Evolutionary conservation across 805 yeast species (phyloP).

Genomic region (Zygotorulaspora chibaensis): DNA sequence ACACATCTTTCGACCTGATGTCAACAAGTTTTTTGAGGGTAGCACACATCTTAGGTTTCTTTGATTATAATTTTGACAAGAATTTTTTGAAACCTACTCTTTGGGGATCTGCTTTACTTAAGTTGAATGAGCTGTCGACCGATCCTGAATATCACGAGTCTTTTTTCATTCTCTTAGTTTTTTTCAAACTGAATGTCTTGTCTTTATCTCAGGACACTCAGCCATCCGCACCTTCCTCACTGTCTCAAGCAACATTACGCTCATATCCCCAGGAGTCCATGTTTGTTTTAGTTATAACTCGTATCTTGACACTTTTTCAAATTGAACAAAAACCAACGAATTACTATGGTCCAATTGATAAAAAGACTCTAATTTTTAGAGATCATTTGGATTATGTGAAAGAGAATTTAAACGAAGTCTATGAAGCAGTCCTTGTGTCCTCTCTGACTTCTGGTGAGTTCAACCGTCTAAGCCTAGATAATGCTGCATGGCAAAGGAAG

Average conservation of each 20-base stretch:
- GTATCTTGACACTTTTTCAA: conserved; percentile 46
- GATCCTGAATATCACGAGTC: conserved; percentile 36
- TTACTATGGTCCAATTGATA: conserved; percentile 68
- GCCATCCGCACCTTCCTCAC: conserved; percentile 29
- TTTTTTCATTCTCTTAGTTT: conserved; percentile 45
- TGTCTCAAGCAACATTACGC: conserved; percentile 38
- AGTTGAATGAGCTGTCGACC: conserved; percentile 32
- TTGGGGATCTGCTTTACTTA: conserved; percentile 49
- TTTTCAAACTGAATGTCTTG: conserved; percentile 43
- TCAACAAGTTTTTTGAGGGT: conserved; percentile 54
- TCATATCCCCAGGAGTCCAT: conserved; percentile 39
- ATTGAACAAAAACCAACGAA: conserved; percentile 49
- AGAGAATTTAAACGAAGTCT: conserved; percentile 47
- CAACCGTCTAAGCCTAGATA: conserved; percentile 45
- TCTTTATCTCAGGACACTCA: conserved; percentile 35
- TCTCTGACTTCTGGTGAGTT: conserved; percentile 54
- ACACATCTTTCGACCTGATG: conserved; percentile 48
- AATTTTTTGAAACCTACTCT: conserved; percentile 39
- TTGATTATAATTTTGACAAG: conserved; percentile 37
- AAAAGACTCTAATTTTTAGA: conserved; percentile 60
- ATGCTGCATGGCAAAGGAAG: conserved; percentile 51
- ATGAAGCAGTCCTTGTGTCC: conserved; percentile 49
- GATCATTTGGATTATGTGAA: conserved; percentile 56
- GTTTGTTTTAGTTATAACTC: conserved; percentile 42
- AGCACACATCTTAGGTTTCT: conserved; percentile 48